Evolutionary conservation across 306 rosid genomes (phyloP).

Genomic region (Cyamopsis tetragonoloba): DNA sequence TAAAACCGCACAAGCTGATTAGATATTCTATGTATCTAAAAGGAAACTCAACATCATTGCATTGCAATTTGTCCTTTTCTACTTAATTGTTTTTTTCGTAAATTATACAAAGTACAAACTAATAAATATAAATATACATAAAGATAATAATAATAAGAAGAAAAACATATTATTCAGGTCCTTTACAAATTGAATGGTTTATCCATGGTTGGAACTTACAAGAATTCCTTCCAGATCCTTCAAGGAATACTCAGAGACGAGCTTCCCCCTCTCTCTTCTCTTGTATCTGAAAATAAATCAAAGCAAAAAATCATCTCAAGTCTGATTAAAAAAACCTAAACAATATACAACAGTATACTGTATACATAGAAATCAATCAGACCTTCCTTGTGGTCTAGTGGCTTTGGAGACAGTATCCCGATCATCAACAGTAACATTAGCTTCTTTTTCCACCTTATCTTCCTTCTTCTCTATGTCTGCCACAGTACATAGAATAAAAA

Average conservation of each 20-base stretch:
- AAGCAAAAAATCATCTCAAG: not conserved
- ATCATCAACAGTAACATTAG: conserved; percentile 29
- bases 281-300: conserved; percentile 49
- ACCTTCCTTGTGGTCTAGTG: conserved; percentile 98
- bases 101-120: too few species aligned
- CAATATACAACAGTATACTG: not conserved
- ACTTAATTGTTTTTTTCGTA: too few species aligned
- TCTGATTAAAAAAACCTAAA: not conserved
- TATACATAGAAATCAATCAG: conserved; percentile 2
- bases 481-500: not conserved
- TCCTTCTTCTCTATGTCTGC: conserved; percentile 28
- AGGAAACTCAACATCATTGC: not conserved
- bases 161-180: not conserved
- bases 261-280: conserved; percentile 93
- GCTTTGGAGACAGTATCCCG: conserved; percentile 42
- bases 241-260: conserved; percentile 66
- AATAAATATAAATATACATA: too few species aligned
- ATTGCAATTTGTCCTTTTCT: too few species aligned
- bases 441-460: conserved; percentile 39
- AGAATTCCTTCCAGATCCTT: conserved; percentile 96
- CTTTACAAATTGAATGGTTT: not conserved
- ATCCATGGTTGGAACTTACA: conserved; percentile 41
- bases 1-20: not conserved
- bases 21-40: not conserved
- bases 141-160: not conserved